Evolutionary conservation across 2,329 filamentous ascomycete species (phyloP), one percentile per base, ranked within the genome.

Genomic region (Plectosphaerella plurivora): DNA sequence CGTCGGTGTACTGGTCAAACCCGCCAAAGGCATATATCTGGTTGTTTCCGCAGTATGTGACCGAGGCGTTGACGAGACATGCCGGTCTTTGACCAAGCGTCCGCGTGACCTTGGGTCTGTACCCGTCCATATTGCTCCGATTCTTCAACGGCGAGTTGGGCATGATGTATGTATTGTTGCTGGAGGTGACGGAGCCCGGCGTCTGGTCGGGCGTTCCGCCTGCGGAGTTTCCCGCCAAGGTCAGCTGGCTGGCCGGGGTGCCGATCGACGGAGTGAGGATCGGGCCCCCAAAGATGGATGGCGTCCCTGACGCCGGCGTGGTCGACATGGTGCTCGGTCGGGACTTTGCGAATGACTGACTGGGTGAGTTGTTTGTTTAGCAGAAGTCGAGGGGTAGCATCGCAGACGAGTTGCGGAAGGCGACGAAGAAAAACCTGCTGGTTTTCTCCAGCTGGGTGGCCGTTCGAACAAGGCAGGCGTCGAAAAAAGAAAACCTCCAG

Each of bases 1-100:
- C 94, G 68, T 99, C 94, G 1, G 94, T 99, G 67, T 96, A 97
- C 70, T 97, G 93, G 66, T 99, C 94, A 65, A 99, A 99, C 16
- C 94, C 94, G 44, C 94, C 94, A 75, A 99, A 99, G 11, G 93
- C 94, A 71, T 95, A 97, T 62, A 99, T 97, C 70, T 94, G 86
- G 68, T 97, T 94, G 72, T 96, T 94, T 54, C 92, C 92, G 64
- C 94, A 96, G 69, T 96, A 97, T n/a, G 94, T 99, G 55, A 97
- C 93, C 1, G 94, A 97, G 50, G 94, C 94, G 76, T 99, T 99
- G 60, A 99, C 93, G 48, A 99, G 79, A 66, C 93, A 97, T 36
- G 94, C 92, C 37, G 94, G 94, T 59, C 92, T 84, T 71, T 90
- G 86, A 46, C 88, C 88, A 47, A 88, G 76, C 12, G 88, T 89